Base-by-base conservation (phyloP, 83 land plant species). In the Picea abies region DNA sequence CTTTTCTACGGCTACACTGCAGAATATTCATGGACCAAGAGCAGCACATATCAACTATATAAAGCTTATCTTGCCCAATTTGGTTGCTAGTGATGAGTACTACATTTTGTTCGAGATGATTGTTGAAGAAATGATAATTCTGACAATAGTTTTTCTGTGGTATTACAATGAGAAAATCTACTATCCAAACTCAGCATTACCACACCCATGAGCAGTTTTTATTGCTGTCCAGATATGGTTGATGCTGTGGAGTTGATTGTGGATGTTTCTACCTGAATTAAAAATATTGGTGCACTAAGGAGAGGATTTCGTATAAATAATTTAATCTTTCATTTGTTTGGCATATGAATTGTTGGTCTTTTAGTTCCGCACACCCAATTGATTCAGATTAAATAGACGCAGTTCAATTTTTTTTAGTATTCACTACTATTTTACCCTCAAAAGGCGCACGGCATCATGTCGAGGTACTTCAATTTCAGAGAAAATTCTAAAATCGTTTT, bases 91-190 rank as follows among this genome's bases (percentile, higher is more conserved):
- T 5, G 7, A 44, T 73, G 49, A 37, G 44, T 20, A 22, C 17
- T 14, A 44, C 47, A 20, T 3, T 41, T 47, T 73, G 78, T 73
- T 73, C 75, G 89, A 97, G 98, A 86, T 93, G 87, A 84, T 90
- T 56, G 99, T 97, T 10, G 98, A 97, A 80, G 96, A 95, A 87
- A 95, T 95, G 99, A 93, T 5, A 5, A 93, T 97, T 39, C 83
- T 97, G 84, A 91, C 93, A 6, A 97, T 98, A 10, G 84, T 92
- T 49, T 95, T 97, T 76, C 62, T 97, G 84, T 88, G 87, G 35
- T 82, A 82, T 76, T 29, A 29, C 29, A 29, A 29, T 29, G 29
- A 29, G 29, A 93, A 95, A 79, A 84, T 95, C 41, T 93, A 90
- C 84, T 93, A 92, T 82, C 99, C 98, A 20, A 97, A 97, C 83